phyloP scores from a whole-genome alignment of 306 rosid genomes.

The Pueraria montana region DNA sequence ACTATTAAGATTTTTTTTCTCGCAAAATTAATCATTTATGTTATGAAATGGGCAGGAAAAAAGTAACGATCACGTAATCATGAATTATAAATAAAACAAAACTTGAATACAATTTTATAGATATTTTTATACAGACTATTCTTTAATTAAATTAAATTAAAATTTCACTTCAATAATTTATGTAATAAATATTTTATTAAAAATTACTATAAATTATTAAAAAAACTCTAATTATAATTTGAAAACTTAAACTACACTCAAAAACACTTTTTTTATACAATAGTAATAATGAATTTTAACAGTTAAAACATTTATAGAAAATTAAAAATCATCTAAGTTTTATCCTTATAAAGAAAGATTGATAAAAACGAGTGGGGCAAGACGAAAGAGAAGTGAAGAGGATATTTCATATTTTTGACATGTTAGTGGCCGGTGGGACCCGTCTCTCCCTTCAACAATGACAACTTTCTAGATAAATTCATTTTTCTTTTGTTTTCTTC shows the following conservation, averaged over 20 bases:
- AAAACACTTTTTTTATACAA: too few species aligned
- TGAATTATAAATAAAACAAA: background rate
- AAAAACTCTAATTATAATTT: too few species aligned
- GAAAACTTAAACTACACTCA: too few species aligned
- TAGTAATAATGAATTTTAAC: too few species aligned
- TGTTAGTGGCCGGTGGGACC: slow-evolving; percentile 17
- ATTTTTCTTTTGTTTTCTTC: background rate
- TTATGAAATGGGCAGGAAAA: background rate
- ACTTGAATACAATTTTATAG: too few species aligned
- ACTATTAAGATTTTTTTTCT: background rate
- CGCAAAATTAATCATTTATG: background rate
- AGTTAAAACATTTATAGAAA: too few species aligned
- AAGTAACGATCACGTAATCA: background rate
- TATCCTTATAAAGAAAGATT: background rate
- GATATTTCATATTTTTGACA: background rate
- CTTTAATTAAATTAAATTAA: too few species aligned
- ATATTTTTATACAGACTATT: too few species aligned
- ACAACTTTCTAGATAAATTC: slow-evolving; percentile 35
- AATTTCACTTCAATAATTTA: too few species aligned
- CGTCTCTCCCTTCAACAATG: background rate
- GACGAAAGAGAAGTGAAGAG: background rate
- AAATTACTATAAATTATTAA: too few species aligned
- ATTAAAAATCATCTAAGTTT: too few species aligned
- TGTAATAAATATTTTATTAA: too few species aligned
- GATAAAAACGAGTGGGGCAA: background rate